Base-by-base conservation (phyloP, 2,329 filamentous ascomycete genomes). In the Colletotrichum lupini region DNA sequence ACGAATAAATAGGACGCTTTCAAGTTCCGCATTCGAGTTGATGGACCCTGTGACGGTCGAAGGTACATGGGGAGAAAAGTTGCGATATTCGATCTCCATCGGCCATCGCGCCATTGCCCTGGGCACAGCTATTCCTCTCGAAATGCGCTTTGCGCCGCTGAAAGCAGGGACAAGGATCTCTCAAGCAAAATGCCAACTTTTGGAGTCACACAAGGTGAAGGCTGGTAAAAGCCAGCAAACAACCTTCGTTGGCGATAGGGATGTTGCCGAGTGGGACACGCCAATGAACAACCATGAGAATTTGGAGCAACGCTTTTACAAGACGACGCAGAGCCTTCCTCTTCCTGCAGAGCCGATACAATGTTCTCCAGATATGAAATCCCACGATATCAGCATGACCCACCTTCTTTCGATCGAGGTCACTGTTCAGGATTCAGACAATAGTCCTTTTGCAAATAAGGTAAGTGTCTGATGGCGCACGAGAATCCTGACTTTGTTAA, bases 41-140 rank as follows among this genome's bases (percentile, higher is more conserved):
- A 73, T 73, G 70, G 70, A 73, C n/a, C 46, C 70, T 4, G 26
- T 30, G 7, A 69, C 60, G 1, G 42, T 65, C 2, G 70, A 73
- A 32, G 70, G 70, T 1, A 69, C 35, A 4, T 69, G 70, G 58
- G 19, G 28, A 6, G 46, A 63, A 0, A 68, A 22, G 8, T n/a
- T 73, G 1, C 12, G 4, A 1, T 73, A 73, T n/a, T 60, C 53
- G 9, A 46, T 73, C 0, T 69, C 70, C 1, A 32, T 69, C n/a
- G 53, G 26, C n/a, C 70, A 73, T 16, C 55, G 28, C 2, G 70
- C 70, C 22, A 49, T 69, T 12, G 70, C 70, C 8, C 66, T 73
- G 22, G 66, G 66, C 1, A 73, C 66, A 14, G 46, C 24, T 8
- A 26, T 73, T 5, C 70, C 70, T 2, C 30, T 73, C 6, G 60